These are phyloP conservation scores for Porcisia hertigi DNA, from an alignment of 208 protist species.

Conservation along the genomic window DNA sequence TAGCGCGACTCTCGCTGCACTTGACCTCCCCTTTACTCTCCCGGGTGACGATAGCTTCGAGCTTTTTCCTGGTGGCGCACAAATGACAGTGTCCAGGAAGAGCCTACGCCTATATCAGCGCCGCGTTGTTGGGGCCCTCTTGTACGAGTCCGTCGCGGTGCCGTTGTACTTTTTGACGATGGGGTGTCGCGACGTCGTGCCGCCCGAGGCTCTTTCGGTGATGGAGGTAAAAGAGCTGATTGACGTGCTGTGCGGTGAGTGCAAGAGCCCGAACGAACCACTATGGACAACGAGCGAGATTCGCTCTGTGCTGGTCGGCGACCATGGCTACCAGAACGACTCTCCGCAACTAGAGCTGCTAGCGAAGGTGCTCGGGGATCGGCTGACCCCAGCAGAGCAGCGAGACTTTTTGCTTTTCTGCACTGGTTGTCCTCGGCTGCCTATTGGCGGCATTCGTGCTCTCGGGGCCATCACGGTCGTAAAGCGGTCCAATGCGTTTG, in stretches of 20 bases:
- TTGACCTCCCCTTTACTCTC: conserved; percentile 85
- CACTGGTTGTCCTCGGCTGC: conserved; percentile 89
- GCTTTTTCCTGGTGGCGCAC: conserved; percentile 50
- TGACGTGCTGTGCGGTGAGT: conserved; percentile 62
- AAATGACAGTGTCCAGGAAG: conserved; percentile 43
- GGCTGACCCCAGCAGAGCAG: conserved; percentile 83
- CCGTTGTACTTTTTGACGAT: conserved; percentile 65
- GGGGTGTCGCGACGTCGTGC: conserved; percentile 80
- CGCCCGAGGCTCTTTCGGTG: conserved; percentile 59
- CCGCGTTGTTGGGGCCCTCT: conserved; percentile 52
- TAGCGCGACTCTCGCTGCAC: conserved; percentile 33
- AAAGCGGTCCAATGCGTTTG: conserved; percentile 65
- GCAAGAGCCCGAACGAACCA: conserved; percentile 39
- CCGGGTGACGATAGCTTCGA: conserved; percentile 76
- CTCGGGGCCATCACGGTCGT: conserved; percentile 92
- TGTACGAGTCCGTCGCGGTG: conserved; percentile 76
- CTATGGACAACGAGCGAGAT: conserved; percentile 84
- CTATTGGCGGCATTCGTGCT: conserved; percentile 75
- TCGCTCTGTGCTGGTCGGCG: conserved; percentile 76
- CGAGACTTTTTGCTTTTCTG: conserved; percentile 88
- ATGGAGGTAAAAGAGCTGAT: conserved; percentile 69
- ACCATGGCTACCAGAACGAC: conserved; percentile 90
- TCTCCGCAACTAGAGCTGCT: conserved; percentile 79
- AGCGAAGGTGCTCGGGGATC: conserved; percentile 56
- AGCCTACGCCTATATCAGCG: conserved; percentile 68